These are phyloP conservation scores for Colletotrichum sojae DNA, from an alignment of 2,329 filamentous ascomycete genomes.

Conservation along the genomic window DNA sequence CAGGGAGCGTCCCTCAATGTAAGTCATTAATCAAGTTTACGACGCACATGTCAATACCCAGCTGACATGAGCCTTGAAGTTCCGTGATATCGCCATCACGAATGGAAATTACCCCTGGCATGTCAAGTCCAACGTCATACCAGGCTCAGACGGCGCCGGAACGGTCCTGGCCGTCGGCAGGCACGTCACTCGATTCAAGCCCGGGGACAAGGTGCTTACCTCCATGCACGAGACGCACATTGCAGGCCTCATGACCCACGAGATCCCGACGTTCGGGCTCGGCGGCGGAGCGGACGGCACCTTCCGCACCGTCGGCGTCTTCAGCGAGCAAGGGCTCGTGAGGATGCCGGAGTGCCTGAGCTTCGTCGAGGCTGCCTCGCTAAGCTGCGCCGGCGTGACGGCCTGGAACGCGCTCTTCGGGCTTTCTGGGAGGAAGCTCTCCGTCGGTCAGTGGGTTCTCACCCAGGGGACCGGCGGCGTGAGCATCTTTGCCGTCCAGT, in stretches of 20 bases:
- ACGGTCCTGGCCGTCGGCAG: slow-evolving; percentile 63
- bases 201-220: slow-evolving; percentile 64
- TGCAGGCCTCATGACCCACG: slow-evolving; percentile 55
- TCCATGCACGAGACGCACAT: slow-evolving; percentile 45
- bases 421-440: slow-evolving; percentile 54
- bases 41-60: not conserved
- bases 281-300: slow-evolving; percentile 50
- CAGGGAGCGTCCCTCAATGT: slow-evolving; percentile 34
- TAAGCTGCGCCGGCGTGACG: slow-evolving; percentile 68
- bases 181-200: slow-evolving; percentile 63
- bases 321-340: slow-evolving; percentile 70
- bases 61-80: slow-evolving; percentile 25
- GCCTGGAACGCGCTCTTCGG: slow-evolving; percentile 73
- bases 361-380: slow-evolving; percentile 70
- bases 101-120: slow-evolving; percentile 52
- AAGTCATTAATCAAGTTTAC: not conserved
- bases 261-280: slow-evolving; percentile 54
- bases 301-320: slow-evolving; percentile 48
- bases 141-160: slow-evolving; percentile 66
- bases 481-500: slow-evolving; percentile 56
- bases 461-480: slow-evolving; percentile 61
- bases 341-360: slow-evolving; percentile 65
- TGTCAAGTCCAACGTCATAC: slow-evolving; percentile 44
- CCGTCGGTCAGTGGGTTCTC: slow-evolving; percentile 54
- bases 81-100: slow-evolving; percentile 26